phyloP scores from a whole-genome alignment of 2,329 filamentous ascomycete species.

The Chaetomium sp. region DNA sequence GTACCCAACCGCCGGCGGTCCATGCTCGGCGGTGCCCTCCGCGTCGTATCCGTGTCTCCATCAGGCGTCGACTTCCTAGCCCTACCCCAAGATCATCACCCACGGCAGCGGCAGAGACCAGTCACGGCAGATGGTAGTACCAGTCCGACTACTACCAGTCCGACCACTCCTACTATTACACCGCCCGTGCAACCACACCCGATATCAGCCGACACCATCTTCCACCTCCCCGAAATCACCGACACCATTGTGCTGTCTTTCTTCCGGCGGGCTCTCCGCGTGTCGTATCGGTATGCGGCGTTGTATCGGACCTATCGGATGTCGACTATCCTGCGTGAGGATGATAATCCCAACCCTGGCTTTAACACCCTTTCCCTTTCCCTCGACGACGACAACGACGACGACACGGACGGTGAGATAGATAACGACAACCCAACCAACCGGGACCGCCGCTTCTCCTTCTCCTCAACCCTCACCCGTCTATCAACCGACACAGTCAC shows the following conservation, averaged over 20 bases:
- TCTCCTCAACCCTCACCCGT: too few species aligned
- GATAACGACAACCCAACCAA: too few species aligned
- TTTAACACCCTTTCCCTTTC: too few species aligned
- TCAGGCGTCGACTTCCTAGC: neutral
- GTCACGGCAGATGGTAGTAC: too few species aligned
- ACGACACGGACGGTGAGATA: too few species aligned
- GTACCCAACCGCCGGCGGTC: neutral
- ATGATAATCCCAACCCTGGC: too few species aligned
- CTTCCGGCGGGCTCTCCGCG: slow-evolving; percentile 7
- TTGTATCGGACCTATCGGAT: neutral
- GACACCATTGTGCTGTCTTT: neutral
- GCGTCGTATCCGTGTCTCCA: neutral
- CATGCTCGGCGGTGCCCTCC: neutral
- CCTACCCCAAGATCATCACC: neutral
- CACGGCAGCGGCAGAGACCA: neutral
- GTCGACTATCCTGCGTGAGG: neutral
- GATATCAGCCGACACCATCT: slow-evolving; percentile 7
- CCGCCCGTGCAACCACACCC: neutral
- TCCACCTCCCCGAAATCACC: slow-evolving; percentile 6
- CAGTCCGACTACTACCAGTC: too few species aligned
- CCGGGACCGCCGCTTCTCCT: too few species aligned
- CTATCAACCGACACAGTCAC: too few species aligned
- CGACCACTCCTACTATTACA: neutral
- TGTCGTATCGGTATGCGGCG: neutral
- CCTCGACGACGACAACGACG: too few species aligned